These are phyloP conservation scores for Debaryomycetaceae sp. DNA, from an alignment of 1,139 yeast genomes.

Conservation along the genomic window DNA sequence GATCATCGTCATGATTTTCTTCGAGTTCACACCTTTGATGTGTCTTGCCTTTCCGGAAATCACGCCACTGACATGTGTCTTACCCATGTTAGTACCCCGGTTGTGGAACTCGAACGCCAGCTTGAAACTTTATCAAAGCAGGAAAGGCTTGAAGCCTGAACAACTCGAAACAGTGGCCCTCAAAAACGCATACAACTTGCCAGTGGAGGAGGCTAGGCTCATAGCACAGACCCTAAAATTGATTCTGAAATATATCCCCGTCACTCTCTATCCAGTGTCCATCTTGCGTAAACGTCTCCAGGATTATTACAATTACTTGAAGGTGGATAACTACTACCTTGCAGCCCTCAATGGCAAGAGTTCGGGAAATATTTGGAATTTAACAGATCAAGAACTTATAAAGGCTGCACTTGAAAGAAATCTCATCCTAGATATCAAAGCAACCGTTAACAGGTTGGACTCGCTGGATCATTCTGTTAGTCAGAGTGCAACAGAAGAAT, in stretches of 20 bases:
- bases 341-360: slow-evolving; percentile 31
- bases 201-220: slow-evolving; percentile 29
- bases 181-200: slow-evolving; percentile 44
- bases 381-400: slow-evolving; percentile 42
- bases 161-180: slow-evolving; percentile 20
- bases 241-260: slow-evolving; percentile 39
- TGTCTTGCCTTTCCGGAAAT: slow-evolving; percentile 58
- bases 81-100: slow-evolving; percentile 48
- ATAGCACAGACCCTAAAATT: slow-evolving; percentile 36
- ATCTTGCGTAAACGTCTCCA: slow-evolving; percentile 37
- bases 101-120: slow-evolving; percentile 23
- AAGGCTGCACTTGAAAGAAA: slow-evolving; percentile 50
- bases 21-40: slow-evolving; percentile 62
- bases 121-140: slow-evolving; percentile 5
- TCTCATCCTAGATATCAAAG: slow-evolving; percentile 28
- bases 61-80: slow-evolving; percentile 67
- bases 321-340: slow-evolving; percentile 50
- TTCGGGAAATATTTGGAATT: slow-evolving; percentile 47
- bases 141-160: slow-evolving; percentile 7
- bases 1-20: slow-evolving; percentile 50
- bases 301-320: slow-evolving; percentile 39
- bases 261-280: slow-evolving; percentile 31
- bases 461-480: slow-evolving; percentile 11
- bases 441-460: slow-evolving; percentile 13
- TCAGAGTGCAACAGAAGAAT: slow-evolving; percentile 9